Evolutionary conservation across 1,284 basidiomycete species (phyloP), one percentile per base, ranked within the genome.

Genomic region (Puccinia novopanici): DNA sequence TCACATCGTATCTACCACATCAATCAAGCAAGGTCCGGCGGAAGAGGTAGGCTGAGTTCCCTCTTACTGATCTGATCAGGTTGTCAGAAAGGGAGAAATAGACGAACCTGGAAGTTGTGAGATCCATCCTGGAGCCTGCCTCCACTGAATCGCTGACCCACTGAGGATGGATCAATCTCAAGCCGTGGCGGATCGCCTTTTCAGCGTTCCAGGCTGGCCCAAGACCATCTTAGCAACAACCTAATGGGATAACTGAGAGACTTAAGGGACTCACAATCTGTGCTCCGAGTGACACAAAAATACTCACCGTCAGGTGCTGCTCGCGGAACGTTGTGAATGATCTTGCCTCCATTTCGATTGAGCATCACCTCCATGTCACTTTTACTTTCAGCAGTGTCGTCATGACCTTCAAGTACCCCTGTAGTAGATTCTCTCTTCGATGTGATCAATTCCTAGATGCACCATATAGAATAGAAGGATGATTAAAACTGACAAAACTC

Each of bases 401-500:
- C 75, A 8, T 40, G 30, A 15, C 75, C 75, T 70, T 77, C 63
- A 19, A 77, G 61, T 15, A 77, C 65, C 75, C 75, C 75, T 77
- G 61, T 1, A n/a, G n/a, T n/a, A 42, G 22, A 19, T 12, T 57
- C 4, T 27, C 37, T 5, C 30, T 45, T 27, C 30, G 48, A 5
- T 54, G 50, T 4, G 48, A 52, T 71, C 22, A 67, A 52, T 48
- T 13, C 24, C 74, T 19, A 19, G 15, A 0, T n/a, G 6, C 24
- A 24, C 24, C 37, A 61, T 19, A 61, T 0, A 52, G 3, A 40
- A 40, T n/a, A 50, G 42, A 40, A 1, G 27, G 24, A 77, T 40
- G 6, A 55, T n/a, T 22, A 77, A 77, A 75, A 75, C 75, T 70
- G 22, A 77, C 75, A 77, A 57, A 77, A 77, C 48, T 68, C 27